A percentile compares a stretch with the other conserved stretches of the same genome.
These are phyloP conservation scores for Lithohypha guttulata DNA, from an alignment of 2,329 filamentous ascomycete species.

Conservation along the genomic window DNA sequence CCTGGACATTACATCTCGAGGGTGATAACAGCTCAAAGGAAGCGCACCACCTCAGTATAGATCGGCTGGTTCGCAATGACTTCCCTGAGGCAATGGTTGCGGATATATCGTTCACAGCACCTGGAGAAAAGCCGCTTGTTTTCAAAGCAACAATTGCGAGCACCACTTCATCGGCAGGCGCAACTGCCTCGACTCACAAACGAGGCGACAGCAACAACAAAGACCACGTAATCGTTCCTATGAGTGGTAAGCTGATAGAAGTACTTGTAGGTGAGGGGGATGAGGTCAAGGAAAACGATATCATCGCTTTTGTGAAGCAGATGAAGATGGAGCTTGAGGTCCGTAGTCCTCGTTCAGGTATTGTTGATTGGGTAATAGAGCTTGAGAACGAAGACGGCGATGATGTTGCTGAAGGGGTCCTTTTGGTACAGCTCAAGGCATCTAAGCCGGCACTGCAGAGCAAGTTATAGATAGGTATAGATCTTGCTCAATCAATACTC, in stretches of 20 bases:
- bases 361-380: slow-evolving; percentile 42
- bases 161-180: slow-evolving; percentile 33
- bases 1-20: slow-evolving; percentile 44
- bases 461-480: no score
- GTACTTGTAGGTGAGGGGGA: slow-evolving; percentile 46
- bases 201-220: slow-evolving; percentile 41
- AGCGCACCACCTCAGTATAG: slow-evolving; percentile 43
- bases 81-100: slow-evolving; percentile 47
- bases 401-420: slow-evolving; percentile 46
- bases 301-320: slow-evolving; percentile 50
- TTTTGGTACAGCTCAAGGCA: slow-evolving; percentile 40
- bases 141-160: slow-evolving; percentile 38
- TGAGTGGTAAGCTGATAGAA: slow-evolving; percentile 51
- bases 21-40: slow-evolving; percentile 23
- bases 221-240: slow-evolving; percentile 44
- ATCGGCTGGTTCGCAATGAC: slow-evolving; percentile 47
- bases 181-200: slow-evolving; percentile 33
- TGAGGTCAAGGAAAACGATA: slow-evolving; percentile 38
- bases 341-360: slow-evolving; percentile 38
- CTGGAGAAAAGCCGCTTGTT: slow-evolving; percentile 25
- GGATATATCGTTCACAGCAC: slow-evolving; percentile 40
- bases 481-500: no score
- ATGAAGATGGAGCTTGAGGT: slow-evolving; percentile 64
- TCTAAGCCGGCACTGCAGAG: slow-evolving; percentile 2
- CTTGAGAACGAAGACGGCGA: slow-evolving; percentile 41